These are phyloP conservation scores for Aspergillus candidus DNA, from an alignment of 2,329 filamentous ascomycete genomes.

Conservation along the genomic window DNA sequence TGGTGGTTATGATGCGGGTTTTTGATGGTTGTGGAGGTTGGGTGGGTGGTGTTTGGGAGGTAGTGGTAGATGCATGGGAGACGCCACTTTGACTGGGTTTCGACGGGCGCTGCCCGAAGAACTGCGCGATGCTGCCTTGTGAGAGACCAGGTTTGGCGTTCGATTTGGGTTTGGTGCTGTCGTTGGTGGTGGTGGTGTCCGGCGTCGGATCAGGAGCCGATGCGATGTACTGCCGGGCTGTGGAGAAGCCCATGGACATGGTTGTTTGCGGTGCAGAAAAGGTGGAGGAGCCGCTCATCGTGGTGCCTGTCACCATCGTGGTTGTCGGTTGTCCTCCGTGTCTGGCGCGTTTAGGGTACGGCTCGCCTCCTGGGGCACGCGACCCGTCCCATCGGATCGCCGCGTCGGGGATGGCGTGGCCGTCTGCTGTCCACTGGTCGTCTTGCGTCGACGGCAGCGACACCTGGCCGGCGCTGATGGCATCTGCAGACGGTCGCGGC, in stretches of 20 bases:
- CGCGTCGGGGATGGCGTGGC: slow-evolving; percentile 41
- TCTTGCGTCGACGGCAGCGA: slow-evolving; percentile 52
- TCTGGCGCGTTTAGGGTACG: slow-evolving; percentile 25
- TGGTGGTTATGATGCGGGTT: too few relatives aligned
- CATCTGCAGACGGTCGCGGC: slow-evolving; percentile 50
- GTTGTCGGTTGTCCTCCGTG: slow-evolving; percentile 13
- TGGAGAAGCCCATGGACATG: slow-evolving; percentile 54
- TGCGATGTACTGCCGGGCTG: slow-evolving; percentile 51
- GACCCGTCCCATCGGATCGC: slow-evolving; percentile 35
- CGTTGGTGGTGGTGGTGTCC: slow-evolving; percentile 17
- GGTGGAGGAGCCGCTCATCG: slow-evolving; percentile 49
- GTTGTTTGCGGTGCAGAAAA: slow-evolving; percentile 32
- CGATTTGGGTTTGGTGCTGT: slow-evolving; percentile 24
- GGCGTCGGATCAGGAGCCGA: slow-evolving; percentile 9
- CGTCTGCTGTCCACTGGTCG: slow-evolving; percentile 61
- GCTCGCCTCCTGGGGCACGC: slow-evolving; percentile 16
- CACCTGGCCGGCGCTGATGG: slow-evolving; percentile 46
- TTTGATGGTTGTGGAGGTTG: too few relatives aligned
- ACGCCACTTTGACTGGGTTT: slow-evolving; percentile 19
- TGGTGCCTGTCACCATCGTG: slow-evolving; percentile 25
- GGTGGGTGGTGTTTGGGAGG: too few relatives aligned
- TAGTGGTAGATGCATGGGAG: slow-evolving; percentile 24
- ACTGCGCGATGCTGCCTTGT: slow-evolving; percentile 49
- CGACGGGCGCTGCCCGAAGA: slow-evolving; percentile 37
- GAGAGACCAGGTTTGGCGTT: slow-evolving; percentile 36